A percentile compares a stretch with the other conserved stretches of the same genome.
phyloP scores from a whole-genome alignment of 2,329 filamentous ascomycete genomes.

The Didymellaceae sp. region DNA sequence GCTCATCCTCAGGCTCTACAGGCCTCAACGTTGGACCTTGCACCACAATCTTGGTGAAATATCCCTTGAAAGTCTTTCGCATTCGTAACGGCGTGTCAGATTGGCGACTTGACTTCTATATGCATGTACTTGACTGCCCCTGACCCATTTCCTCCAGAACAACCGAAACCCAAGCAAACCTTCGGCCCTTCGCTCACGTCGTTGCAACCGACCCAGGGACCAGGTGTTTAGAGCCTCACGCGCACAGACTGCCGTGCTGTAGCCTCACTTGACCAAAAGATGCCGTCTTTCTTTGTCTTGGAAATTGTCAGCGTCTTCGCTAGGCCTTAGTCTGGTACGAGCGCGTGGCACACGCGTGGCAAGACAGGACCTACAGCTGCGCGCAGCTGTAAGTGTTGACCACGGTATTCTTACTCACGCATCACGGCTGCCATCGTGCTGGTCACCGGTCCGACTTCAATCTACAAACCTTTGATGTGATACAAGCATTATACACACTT shows the following conservation, averaged over 20 bases:
- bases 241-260: conserved; percentile 11
- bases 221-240: conserved; percentile 1
- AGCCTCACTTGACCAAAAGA: conserved; percentile 5
- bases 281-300: background rate
- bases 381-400: background rate
- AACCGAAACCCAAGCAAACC: background rate
- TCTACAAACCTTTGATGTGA: background rate
- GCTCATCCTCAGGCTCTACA: too few species aligned
- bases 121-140: too few species aligned
- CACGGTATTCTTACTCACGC: background rate
- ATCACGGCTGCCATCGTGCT: conserved; percentile 1
- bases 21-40: too few species aligned
- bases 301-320: conserved; percentile 6
- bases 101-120: too few species aligned
- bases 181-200: too few species aligned
- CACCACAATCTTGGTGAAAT: too few species aligned
- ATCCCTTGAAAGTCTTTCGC: too few species aligned
- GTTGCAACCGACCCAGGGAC: background rate
- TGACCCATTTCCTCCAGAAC: too few species aligned
- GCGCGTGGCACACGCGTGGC: background rate
- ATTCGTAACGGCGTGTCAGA: too few species aligned
- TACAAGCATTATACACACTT: background rate
- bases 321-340: background rate
- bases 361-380: background rate
- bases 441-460: conserved; percentile 14